Percentiles rank a stretch among this genome's conserved stretches.
These are phyloP conservation scores for Linnemannia exigua DNA, from an alignment of 192 early-diverging fungal species.

Conservation along the genomic window DNA sequence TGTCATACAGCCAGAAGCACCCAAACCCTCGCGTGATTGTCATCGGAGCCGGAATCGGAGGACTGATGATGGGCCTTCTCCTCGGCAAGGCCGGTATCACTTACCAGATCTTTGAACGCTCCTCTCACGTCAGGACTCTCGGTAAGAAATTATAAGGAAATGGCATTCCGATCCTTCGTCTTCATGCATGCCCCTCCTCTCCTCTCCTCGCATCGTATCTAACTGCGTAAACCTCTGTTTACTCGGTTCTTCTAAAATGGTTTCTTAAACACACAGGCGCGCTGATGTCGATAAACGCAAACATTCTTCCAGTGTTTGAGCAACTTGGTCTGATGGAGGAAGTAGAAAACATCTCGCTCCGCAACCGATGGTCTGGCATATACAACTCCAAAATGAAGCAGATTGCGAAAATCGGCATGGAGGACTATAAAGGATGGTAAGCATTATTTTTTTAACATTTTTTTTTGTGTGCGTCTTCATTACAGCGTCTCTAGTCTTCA, in stretches of 20 bases:
- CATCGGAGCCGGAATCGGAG: slow-evolving; percentile 19
- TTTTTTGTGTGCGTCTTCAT: background rate
- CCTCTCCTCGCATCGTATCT: background rate
- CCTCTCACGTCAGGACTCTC: background rate
- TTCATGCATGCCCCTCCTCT: background rate
- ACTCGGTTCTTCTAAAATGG: background rate
- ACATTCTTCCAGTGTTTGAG: slow-evolving; percentile 37
- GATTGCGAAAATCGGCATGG: background rate
- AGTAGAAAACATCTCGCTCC: slow-evolving; percentile 13
- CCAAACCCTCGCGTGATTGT: slow-evolving; percentile 18
- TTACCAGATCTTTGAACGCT: slow-evolving; percentile 24
- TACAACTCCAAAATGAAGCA: slow-evolving; percentile 13
- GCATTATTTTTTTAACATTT: background rate
- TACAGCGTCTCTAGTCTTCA: no score
- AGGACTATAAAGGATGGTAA: slow-evolving; percentile 3
- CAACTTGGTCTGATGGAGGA: slow-evolving; percentile 27
- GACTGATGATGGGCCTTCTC: slow-evolving; percentile 17
- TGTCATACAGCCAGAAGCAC: background rate
- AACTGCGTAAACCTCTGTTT: no score
- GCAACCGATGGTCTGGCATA: background rate
- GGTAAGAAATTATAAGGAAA: slow-evolving; percentile 7
- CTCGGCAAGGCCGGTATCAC: slow-evolving; percentile 28
- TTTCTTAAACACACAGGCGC: slow-evolving; percentile 17
- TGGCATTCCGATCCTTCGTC: background rate
- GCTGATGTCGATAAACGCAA: slow-evolving; percentile 32